Evolutionary conservation across 495 filamentous ascomycete genomes (phyloP).

Genomic region (Stereocaulon alpinum): DNA sequence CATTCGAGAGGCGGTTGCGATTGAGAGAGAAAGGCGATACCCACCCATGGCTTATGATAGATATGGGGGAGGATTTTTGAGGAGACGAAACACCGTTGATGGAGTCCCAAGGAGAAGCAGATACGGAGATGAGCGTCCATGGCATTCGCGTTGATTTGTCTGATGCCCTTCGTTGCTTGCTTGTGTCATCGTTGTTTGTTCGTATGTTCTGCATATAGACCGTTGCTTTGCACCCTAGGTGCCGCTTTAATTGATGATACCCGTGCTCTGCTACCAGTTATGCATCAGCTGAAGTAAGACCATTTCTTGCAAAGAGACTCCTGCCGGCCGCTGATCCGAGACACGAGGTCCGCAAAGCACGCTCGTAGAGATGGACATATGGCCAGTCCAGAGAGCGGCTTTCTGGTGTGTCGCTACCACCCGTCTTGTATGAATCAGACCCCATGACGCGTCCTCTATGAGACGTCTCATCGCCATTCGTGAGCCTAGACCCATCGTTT

Average conservation of each 20-base stretch:
- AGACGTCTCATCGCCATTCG: too few species aligned
- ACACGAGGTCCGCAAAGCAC: not conserved
- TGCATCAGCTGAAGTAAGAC: not conserved
- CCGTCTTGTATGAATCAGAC: too few species aligned
- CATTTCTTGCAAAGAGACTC: not conserved
- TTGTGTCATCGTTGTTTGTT: not conserved
- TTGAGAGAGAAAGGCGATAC: not conserved
- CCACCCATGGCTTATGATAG: not conserved
- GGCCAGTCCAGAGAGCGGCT: too few species aligned
- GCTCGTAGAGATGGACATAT: not conserved
- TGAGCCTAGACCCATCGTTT: too few species aligned
- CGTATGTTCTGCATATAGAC: not conserved
- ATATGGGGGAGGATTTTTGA: slow-evolving; percentile 3
- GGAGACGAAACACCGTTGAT: slow-evolving; percentile 10
- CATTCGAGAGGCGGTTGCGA: not conserved
- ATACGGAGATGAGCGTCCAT: not conserved
- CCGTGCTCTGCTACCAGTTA: not conserved
- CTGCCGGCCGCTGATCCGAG: not conserved
- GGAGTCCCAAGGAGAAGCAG: not conserved
- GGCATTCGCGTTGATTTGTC: not conserved
- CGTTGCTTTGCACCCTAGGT: not conserved
- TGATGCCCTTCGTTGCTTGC: not conserved
- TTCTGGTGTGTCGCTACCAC: too few species aligned
- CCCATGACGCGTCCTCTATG: too few species aligned
- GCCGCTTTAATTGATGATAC: not conserved